phyloP scores from a whole-genome alignment of 345 rosid genomes.

The Erodium maritimum region DNA sequence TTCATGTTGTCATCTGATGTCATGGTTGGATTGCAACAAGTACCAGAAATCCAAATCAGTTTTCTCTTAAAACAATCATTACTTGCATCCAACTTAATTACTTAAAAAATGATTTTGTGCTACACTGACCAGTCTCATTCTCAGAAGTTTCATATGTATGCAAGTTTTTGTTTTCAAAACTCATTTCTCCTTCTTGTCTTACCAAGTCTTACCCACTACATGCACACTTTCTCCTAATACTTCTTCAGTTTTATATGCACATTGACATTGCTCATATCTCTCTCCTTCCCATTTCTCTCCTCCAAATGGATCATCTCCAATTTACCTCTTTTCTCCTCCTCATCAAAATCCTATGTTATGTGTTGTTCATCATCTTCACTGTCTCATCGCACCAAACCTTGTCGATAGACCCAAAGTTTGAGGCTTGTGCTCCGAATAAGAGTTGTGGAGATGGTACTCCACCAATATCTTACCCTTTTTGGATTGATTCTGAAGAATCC shows the following conservation, averaged over 20 bases:
- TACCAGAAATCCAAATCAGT: too few species aligned
- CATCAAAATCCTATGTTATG: neutral
- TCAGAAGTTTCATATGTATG: neutral
- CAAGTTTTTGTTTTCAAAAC: too few species aligned
- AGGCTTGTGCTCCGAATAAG: constrained; percentile 36
- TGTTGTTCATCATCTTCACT: constrained; percentile 12
- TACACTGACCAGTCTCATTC: too few species aligned
- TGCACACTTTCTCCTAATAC: constrained; percentile 11
- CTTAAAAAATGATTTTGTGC: too few species aligned
- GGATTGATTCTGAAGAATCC: constrained; percentile 21
- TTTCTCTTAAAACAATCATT: too few species aligned
- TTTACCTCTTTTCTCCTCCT: constrained; percentile 2
- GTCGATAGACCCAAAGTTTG: constrained; percentile 22
- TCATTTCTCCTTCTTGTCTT: too few species aligned
- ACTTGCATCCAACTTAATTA: too few species aligned
- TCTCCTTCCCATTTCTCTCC: constrained; percentile 2
- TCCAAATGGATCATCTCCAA: constrained; percentile 9
- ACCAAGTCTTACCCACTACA: constrained; percentile 17
- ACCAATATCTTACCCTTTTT: constrained; percentile 34
- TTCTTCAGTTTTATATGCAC: constrained; percentile 5
- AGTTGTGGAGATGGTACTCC: constrained; percentile 34
- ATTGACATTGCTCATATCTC: neutral
- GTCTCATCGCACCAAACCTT: constrained; percentile 8
- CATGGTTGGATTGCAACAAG: too few species aligned
- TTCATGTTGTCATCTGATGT: too few species aligned